Percentiles rank a stretch among this genome's conserved stretches.
These are phyloP conservation scores for Pyrenopolyporus hunteri DNA, from an alignment of 495 filamentous ascomycete species.

Conservation along the genomic window DNA sequence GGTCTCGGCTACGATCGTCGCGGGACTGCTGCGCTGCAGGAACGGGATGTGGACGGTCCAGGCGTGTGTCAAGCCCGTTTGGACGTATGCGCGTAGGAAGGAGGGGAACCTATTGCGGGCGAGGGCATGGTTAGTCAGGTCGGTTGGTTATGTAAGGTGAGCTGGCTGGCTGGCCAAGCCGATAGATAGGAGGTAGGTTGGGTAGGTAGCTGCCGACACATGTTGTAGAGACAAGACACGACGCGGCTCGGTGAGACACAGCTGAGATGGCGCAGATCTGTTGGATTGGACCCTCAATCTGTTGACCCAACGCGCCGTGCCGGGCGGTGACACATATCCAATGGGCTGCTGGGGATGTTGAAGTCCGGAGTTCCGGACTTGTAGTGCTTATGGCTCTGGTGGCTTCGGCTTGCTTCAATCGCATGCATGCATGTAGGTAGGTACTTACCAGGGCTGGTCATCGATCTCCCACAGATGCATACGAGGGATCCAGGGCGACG, in stretches of 20 bases:
- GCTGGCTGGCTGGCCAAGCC: too few relatives aligned
- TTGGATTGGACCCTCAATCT: conserved; percentile 21
- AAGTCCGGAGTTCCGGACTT: conserved; percentile 26
- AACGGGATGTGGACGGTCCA: conserved; percentile 56
- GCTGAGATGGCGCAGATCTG: conserved; percentile 1
- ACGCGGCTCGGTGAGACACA: background rate
- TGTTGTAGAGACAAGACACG: conserved; percentile 10
- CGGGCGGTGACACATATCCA: background rate
- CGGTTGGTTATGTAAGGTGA: background rate
- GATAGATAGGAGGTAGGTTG: too few relatives aligned
- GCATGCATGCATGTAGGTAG: background rate
- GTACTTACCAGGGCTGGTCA: conserved; percentile 57
- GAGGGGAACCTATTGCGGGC: conserved; percentile 54
- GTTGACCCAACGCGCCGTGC: conserved; percentile 23
- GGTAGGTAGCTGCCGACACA: background rate
- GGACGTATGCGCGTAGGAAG: conserved; percentile 57
- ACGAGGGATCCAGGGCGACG: conserved; percentile 52
- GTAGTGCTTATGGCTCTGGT: conserved; percentile 9
- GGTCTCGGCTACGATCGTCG: conserved; percentile 53
- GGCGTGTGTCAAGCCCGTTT: conserved; percentile 56
- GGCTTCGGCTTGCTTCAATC: conserved; percentile 2
- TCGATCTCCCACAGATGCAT: conserved; percentile 64
- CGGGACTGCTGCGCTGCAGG: conserved; percentile 54
- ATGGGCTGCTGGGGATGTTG: conserved; percentile 13
- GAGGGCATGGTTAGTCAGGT: conserved; percentile 11